Base-by-base conservation (phyloP, 106 monocot genomes). In the Dendrobium officinale region DNA sequence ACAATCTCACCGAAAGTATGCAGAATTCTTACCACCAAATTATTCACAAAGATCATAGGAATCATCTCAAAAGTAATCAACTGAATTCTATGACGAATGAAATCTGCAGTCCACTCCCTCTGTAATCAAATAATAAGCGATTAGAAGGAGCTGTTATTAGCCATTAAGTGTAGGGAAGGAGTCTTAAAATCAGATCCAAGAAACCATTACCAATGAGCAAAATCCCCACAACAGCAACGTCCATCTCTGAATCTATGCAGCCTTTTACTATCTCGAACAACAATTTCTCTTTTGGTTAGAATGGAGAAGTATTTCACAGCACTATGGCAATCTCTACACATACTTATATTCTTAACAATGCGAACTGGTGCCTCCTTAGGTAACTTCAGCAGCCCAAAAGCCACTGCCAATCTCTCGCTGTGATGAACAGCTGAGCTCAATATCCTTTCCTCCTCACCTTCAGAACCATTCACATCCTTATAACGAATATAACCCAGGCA, bases 271-370 rank as follows among this genome's bases (percentile, higher is more conserved):
- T 95, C 95, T 11, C 87, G 77, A 42, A 95, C 78, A 51, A 95
- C 72, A 55, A 95, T 92, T 77, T 95, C 92, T 77, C 92, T 90
- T 17, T 75, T 41, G 0, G 87, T 86, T 78, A 95, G 56, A 58
- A 79, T 10, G 3, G 95, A 95, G 54, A 95, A 77, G 77, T 83
- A 81, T 80, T 95, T 95, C 16, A 80, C 49, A 68, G 83, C 81
- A 40, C 81, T 80, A 59, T 95, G 95, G 56, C 92, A 95, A 79
- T 95, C 92, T 81, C 86, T 89, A 73, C 95, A 95, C 87, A 92
- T 92, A 2, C 81, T 75, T 10, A 89, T 89, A 41, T 95, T 95
- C 87, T 95, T 95, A 9, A 86, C 83, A 56, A 95, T 86, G n/a
- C 95, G 72, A 11, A 95, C 79, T 9, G 89, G 51, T 67, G 83